Base-by-base conservation (phyloP, 352 stramenopile species). In the Pelagophyceae sp. region DNA sequence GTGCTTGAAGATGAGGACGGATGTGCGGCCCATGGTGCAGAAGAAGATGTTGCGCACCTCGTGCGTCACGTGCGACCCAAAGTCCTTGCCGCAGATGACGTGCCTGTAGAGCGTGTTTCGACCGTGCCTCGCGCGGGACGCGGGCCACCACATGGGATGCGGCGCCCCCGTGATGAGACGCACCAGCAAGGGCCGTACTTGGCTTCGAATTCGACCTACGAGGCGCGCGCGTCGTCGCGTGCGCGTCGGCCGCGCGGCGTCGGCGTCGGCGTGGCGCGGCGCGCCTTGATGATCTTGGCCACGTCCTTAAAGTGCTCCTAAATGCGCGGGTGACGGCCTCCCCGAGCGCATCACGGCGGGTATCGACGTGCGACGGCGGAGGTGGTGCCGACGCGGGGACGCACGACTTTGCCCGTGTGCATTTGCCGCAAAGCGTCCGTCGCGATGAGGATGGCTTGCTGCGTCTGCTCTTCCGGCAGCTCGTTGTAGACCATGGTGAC, bases 51-150 rank as follows among this genome's bases (percentile, higher is more conserved):
- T 91, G 38, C 85, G 83, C 33, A 88, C 93, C 58, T 94, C 89
- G 83, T 93, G 90, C n/a, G 89, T 93, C 60, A 93, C 89, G 76
- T 91, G 93, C 35, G 88, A 93, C 70, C 89, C 90, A 71, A 94
- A 95, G 77, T 93, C 92, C 54, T 88, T 85, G 17, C 90, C 90
- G 67, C 93, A 92, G 80, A 78, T 31, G 32, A 75, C 50, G 51
- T 78, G 75, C 54, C 54, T 29, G 54, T 2, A 20, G 54, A 15
- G 54, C 2, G 54, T 6, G 45, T 54, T 54, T 54, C 45, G 11
- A 54, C 11, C 11, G 45, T 23, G 23, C n/a, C n/a, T n/a, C n/a
- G n/a, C n/a, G n/a, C n/a, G n/a, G n/a, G n/a, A n/a, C n/a, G n/a
- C n/a, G n/a, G n/a, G n/a, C n/a, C n/a, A n/a, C n/a, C n/a, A n/a